These are phyloP conservation scores for Lipomyces spencermartinsiae DNA, from an alignment of 805 yeast genomes.

Conservation along the genomic window DNA sequence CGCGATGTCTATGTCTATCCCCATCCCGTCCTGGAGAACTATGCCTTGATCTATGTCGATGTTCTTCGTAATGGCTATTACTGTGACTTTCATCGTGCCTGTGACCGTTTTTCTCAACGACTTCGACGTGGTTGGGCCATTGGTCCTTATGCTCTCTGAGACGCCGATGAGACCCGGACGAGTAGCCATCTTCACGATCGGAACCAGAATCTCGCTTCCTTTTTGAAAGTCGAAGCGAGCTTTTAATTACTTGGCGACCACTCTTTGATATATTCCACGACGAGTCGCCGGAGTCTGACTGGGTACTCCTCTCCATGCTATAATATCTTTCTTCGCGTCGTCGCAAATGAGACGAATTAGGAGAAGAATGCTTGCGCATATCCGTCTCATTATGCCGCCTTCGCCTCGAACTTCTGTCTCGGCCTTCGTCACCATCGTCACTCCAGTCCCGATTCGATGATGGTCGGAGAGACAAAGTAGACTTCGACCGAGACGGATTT, in stretches of 20 bases:
- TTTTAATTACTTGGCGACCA: background rate
- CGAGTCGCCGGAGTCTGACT: background rate
- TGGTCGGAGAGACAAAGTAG: background rate
- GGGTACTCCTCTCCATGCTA: background rate
- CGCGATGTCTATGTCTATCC: background rate
- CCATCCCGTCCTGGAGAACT: background rate
- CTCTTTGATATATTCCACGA: too few relatives aligned
- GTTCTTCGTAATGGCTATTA: background rate
- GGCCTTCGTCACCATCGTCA: background rate
- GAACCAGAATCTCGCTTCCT: background rate
- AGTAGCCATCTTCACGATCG: background rate
- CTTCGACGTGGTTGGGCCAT: background rate
- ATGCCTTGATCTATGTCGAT: background rate
- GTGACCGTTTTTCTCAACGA: background rate
- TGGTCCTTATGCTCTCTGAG: background rate
- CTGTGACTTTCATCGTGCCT: background rate
- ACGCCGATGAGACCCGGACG: background rate
- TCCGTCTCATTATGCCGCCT: background rate
- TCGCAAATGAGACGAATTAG: background rate
- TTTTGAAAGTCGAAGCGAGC: background rate
- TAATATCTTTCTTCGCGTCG: background rate
- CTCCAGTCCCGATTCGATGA: background rate
- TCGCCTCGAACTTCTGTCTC: background rate
- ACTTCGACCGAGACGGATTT: background rate
- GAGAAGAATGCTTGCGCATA: background rate